Evolutionary conservation across 2,329 filamentous ascomycete genomes (phyloP).

Genomic region (Chrysosphaeria jannelii): DNA sequence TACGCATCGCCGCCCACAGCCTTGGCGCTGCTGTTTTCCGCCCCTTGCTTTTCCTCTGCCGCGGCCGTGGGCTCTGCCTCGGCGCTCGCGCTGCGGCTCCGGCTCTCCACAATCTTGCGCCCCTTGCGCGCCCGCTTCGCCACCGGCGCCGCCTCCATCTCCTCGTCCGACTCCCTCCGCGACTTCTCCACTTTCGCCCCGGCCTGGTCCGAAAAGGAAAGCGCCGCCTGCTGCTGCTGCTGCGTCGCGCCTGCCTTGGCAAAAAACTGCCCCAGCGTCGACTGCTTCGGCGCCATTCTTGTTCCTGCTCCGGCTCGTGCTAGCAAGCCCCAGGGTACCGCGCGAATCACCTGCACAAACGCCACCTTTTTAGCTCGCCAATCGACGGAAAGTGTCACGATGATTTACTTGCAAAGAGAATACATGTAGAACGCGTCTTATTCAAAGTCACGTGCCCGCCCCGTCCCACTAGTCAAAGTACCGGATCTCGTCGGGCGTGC

Average conservation of each 20-base stretch:
- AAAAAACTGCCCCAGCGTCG: constrained; percentile 83
- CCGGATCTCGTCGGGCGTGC: constrained; percentile 76
- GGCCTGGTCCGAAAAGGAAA: constrained; percentile 33
- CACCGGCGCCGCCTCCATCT: constrained; percentile 22
- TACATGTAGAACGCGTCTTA: too few species aligned
- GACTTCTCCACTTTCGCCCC: constrained; percentile 8
- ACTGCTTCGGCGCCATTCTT: constrained; percentile 35
- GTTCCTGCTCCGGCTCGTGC: too few species aligned
- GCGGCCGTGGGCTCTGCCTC: constrained; percentile 1
- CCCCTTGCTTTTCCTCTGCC: constrained; percentile 13
- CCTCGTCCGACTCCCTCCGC: constrained; percentile 4
- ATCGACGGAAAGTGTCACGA: too few species aligned
- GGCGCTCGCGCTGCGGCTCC: constrained; percentile 9
- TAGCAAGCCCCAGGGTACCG: too few species aligned
- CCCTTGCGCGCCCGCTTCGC: constrained; percentile 23
- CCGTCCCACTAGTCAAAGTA: constrained; percentile 51
- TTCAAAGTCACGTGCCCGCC: too few species aligned
- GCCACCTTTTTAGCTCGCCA: too few species aligned
- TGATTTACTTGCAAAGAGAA: too few species aligned
- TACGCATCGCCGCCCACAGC: constrained; percentile 54
- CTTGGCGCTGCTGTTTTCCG: constrained; percentile 19
- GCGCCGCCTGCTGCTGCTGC: constrained; percentile 44
- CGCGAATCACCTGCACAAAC: too few species aligned
- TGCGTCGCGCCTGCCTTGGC: constrained; percentile 24
- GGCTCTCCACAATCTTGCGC: constrained; percentile 18